Base-by-base conservation (phyloP, 805 yeast genomes). In the Lachancea dasiensis region DNA sequence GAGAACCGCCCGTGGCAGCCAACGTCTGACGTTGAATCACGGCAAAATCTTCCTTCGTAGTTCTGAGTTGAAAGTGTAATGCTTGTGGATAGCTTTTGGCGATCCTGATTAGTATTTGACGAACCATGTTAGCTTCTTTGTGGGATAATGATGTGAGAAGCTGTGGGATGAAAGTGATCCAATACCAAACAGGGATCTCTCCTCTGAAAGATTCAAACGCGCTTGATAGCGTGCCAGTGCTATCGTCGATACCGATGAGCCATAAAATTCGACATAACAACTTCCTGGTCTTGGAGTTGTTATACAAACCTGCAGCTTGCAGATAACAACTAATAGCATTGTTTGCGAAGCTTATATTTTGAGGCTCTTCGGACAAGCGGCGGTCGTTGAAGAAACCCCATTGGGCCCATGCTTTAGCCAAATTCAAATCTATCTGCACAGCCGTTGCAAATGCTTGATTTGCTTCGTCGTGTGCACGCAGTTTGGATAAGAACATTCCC, bases 391-490 rank as follows among this genome's bases (percentile, higher is more conserved):
- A 92, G 57, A 80, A 78, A 44, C 98, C 99, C 99, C 99, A 92
- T 58, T 94, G 97, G 3, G 97, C 97, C 99, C 99, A 92, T 0
- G 98, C 97, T 59, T 92, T 90, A 1, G 97, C 95, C 32, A 92
- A 63, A 52, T 89, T 86, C 49, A 90, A 72, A 54, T 94, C 98
- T 40, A 92, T 79, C 60, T 92, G 97, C 14, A 92, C 97, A 1
- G 98, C 96, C 2, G 97, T 86, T 1, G 97, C 95, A 67, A 92
- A 92, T 0, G 96, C 96, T 58, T 92, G 95, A 56, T 92, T 89
- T 10, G 99, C 97, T 52, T 90, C 97, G 43, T 90, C 97, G 47
- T 79, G 79, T 31, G 86, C 90, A 49, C 86, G 81, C 50, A 92
- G 68, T 57, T 87, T 90, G 15, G 95, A 94, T 51, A 90, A 72